Evolutionary conservation across 2,329 filamentous ascomycete species (phyloP).

Genomic region (Fusarium nematophilum): DNA sequence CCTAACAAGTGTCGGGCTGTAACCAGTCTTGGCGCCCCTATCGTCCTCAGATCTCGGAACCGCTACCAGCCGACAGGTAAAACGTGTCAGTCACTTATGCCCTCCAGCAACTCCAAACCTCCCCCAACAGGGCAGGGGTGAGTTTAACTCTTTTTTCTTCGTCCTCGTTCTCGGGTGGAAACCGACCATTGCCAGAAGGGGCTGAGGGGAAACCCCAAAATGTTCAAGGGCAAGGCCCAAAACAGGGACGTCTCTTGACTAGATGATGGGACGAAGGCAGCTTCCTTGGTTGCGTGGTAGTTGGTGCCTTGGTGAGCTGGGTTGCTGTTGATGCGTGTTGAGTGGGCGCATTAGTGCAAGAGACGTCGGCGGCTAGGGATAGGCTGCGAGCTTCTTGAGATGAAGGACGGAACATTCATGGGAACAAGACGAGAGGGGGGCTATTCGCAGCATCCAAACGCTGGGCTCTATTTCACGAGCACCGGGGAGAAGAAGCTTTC

Average conservation of each 20-base stretch:
- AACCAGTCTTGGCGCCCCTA: slow-evolving; percentile 33
- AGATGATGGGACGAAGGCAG: slow-evolving; percentile 5
- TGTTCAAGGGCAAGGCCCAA: background rate
- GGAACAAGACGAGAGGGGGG: slow-evolving; percentile 10
- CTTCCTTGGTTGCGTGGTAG: slow-evolving; percentile 3
- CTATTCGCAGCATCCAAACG: slow-evolving; percentile 2
- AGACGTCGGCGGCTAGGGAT: slow-evolving; percentile 32
- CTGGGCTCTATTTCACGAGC: background rate
- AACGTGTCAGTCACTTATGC: slow-evolving; percentile 32
- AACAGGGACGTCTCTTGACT: slow-evolving; percentile 23
- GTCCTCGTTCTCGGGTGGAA: background rate
- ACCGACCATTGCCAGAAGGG: slow-evolving; percentile 11
- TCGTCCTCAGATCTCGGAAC: slow-evolving; percentile 35
- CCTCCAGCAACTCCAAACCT: slow-evolving; percentile 1
- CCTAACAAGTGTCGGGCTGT: slow-evolving; percentile 22
- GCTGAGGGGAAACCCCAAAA: slow-evolving; percentile 1
- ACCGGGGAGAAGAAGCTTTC: background rate
- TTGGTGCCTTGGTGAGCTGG: too few relatives aligned
- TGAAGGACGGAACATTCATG: slow-evolving; percentile 12
- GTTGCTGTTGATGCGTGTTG: slow-evolving; percentile 36
- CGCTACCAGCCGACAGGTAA: slow-evolving; percentile 28
- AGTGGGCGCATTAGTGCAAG: slow-evolving; percentile 45
- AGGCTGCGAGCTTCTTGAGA: slow-evolving; percentile 19
- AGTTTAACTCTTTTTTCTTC: background rate
- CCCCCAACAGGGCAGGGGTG: slow-evolving; percentile 26